Conservation (phyloP, 805 yeast genomes). For the Starmerella floricola region DNA sequence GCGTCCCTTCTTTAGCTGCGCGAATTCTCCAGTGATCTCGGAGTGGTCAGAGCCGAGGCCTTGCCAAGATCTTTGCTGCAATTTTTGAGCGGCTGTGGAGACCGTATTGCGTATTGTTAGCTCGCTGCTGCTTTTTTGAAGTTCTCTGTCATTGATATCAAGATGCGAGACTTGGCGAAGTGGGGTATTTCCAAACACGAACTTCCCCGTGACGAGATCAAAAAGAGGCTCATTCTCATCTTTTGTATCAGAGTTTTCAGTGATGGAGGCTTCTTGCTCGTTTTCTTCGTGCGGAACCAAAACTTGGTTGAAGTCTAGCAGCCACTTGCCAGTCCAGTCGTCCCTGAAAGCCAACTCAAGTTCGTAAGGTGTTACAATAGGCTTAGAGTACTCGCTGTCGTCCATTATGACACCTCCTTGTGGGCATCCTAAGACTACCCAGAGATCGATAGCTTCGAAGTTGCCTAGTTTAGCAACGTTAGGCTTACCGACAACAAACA, state of each 20-base stretch:
- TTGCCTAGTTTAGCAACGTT: slow-evolving; percentile 94
- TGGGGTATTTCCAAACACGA: slow-evolving; percentile 60
- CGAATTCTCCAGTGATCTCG: slow-evolving; percentile 49
- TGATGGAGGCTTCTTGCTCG: slow-evolving; percentile 8
- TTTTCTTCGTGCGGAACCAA: slow-evolving; percentile 24
- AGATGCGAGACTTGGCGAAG: slow-evolving; percentile 54
- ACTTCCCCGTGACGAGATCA: slow-evolving; percentile 77
- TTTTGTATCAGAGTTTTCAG: slow-evolving; percentile 18
- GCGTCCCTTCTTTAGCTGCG: slow-evolving; percentile 68
- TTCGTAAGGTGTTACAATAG: slow-evolving; percentile 90
- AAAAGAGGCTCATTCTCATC: slow-evolving; percentile 57
- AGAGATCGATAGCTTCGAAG: slow-evolving; percentile 83
- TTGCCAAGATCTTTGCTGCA: slow-evolving; percentile 68
- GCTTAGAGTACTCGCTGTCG: slow-evolving; percentile 65
- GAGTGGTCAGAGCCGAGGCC: slow-evolving; percentile 80
- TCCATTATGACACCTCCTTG: slow-evolving; percentile 86
- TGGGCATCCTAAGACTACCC: slow-evolving; percentile 93
- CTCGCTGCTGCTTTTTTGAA: slow-evolving; percentile 22
- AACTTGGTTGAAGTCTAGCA: slow-evolving; percentile 59
- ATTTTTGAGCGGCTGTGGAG: slow-evolving; percentile 71
- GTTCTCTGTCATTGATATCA: slow-evolving; percentile 39
- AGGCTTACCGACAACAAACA: slow-evolving; percentile 95
- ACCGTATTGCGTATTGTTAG: slow-evolving; percentile 64
- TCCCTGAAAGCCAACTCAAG: slow-evolving; percentile 64
- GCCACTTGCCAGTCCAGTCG: slow-evolving; percentile 93